phyloP scores from a whole-genome alignment of 257 asterid genomes.

The Solanum arcanum region DNA sequence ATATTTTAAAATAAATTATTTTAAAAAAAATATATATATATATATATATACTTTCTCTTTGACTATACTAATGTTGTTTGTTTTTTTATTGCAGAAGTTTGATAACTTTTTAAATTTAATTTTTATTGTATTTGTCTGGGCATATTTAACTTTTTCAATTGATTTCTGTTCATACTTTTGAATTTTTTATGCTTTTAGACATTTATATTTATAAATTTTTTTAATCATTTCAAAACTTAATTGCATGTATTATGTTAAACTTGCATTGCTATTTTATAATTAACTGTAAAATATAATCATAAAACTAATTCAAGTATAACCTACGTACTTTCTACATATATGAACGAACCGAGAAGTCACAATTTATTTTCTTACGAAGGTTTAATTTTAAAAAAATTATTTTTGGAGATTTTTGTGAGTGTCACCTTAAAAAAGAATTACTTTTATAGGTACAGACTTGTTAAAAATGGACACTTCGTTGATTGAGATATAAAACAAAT shows the following conservation, averaged over 20 bases:
- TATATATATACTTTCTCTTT: neutral
- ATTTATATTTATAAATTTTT: no score
- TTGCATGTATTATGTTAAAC: neutral
- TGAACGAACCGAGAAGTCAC: neutral
- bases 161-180: no score
- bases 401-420: neutral
- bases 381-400: no score
- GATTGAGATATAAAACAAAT: neutral
- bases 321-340: neutral
- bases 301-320: neutral
- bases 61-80: neutral
- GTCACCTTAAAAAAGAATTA: neutral
- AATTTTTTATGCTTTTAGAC: no score
- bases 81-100: neutral
- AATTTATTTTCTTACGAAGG: neutral
- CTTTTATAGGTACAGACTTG: no score
- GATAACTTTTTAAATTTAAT: no score
- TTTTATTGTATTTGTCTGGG: neutral
- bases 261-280: no score
- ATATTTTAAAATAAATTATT: no score
- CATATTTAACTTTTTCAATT: neutral
- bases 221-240: no score
- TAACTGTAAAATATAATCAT: neutral
- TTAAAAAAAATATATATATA: no score
- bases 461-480: neutral